These are phyloP conservation scores for Wickerhamomyces tratensis DNA, from an alignment of 805 yeast species.

Conservation along the genomic window DNA sequence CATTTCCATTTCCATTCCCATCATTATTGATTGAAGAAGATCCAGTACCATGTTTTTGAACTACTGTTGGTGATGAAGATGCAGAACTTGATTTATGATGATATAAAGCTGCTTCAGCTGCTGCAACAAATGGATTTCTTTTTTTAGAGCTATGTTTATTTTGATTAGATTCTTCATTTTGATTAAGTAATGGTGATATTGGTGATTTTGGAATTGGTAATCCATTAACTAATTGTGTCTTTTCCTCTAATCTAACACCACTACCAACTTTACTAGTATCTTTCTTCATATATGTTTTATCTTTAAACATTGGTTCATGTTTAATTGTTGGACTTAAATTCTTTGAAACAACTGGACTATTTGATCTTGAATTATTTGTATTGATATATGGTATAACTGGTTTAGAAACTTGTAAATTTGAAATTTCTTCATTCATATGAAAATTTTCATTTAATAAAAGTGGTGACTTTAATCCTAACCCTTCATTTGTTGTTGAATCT, in stretches of 20 bases:
- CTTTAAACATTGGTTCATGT: neutral
- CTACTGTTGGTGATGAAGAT: neutral
- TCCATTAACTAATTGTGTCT: constrained; percentile 21
- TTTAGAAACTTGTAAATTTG: neutral
- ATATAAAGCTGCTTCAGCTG: constrained; percentile 15
- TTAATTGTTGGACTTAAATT: neutral
- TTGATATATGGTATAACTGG: neutral
- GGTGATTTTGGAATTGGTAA: constrained; percentile 16
- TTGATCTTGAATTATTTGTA: neutral
- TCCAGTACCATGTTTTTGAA: neutral
- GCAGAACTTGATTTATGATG: constrained; percentile 1
- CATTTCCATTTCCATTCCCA: neutral
- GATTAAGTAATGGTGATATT: constrained; percentile 1
- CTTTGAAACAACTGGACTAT: neutral
- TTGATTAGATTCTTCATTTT: neutral
- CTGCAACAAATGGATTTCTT: constrained; percentile 12
- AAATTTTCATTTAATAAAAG: neutral
- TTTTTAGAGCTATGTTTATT: neutral
- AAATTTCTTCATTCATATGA: neutral
- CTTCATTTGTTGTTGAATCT: neutral
- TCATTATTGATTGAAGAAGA: neutral
- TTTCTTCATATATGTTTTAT: neutral
- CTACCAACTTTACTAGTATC: constrained; percentile 17
- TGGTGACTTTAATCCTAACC: neutral
- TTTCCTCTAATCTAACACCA: constrained; percentile 11